Evolutionary conservation across 2,329 filamentous ascomycete genomes (phyloP).

Genomic region (Hypoxylon sp.): DNA sequence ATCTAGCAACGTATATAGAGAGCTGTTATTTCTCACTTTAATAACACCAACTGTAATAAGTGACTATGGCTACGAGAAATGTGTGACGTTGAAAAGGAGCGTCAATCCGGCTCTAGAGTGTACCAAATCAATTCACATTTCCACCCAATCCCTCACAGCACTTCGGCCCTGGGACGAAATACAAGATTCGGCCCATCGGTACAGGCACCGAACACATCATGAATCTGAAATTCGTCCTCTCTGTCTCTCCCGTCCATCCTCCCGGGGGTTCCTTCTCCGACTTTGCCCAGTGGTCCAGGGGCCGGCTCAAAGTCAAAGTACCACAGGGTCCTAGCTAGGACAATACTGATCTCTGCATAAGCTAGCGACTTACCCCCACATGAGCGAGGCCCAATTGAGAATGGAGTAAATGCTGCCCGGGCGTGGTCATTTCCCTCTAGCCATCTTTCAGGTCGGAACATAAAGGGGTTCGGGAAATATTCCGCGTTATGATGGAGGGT

Average conservation of each 20-base stretch:
- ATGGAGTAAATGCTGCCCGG: background rate
- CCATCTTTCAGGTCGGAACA: background rate
- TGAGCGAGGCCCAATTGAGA: background rate
- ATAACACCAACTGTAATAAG: background rate
- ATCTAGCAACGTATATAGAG: background rate
- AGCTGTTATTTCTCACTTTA: background rate
- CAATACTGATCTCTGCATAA: background rate
- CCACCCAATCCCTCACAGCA: background rate
- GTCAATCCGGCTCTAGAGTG: too few relatives aligned
- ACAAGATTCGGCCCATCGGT: slow-evolving; percentile 1
- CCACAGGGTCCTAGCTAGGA: background rate
- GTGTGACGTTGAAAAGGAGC: too few relatives aligned
- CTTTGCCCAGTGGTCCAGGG: background rate
- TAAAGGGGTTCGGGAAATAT: slow-evolving; percentile 2
- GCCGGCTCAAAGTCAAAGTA: background rate
- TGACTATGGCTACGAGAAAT: too few relatives aligned
- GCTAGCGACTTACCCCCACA: background rate
- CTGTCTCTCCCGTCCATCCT: background rate
- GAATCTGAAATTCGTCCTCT: slow-evolving; percentile 4
- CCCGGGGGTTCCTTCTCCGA: background rate
- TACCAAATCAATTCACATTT: background rate
- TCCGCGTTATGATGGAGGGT: background rate
- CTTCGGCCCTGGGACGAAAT: background rate
- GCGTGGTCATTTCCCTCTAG: background rate
- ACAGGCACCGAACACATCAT: background rate